phyloP scores from a whole-genome alignment of 2,329 filamentous ascomycete species.

The Venturia nashicola region DNA sequence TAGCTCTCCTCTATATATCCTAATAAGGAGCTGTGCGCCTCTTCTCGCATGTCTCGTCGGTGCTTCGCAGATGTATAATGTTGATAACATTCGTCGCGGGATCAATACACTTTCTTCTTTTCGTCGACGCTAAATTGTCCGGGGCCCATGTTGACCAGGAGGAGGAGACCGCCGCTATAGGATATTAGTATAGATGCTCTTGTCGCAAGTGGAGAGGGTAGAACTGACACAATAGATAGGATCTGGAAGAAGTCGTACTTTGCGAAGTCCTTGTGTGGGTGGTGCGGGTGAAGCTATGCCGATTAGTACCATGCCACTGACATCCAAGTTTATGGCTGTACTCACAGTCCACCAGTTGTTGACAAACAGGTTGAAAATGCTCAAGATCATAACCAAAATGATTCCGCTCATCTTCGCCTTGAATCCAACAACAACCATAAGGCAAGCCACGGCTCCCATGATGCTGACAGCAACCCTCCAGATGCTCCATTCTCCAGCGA shows the following conservation, averaged over 20 bases:
- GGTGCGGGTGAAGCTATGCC: constrained; percentile 78
- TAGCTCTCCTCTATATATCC: not conserved
- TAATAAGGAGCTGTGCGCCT: not conserved
- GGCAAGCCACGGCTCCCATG: constrained; percentile 77
- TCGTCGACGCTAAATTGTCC: constrained; percentile 97
- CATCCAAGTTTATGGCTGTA: constrained; percentile 13
- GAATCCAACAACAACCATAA: constrained; percentile 99
- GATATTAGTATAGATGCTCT: constrained; percentile 15
- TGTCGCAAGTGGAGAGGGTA: constrained; percentile 8
- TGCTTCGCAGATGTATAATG: not conserved
- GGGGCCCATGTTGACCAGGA: constrained; percentile 96
- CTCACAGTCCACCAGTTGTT: constrained; percentile 99
- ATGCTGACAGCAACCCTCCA: constrained; percentile 77
- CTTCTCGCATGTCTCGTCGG: not conserved
- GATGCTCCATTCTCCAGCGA: constrained; percentile 84
- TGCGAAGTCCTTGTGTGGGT: constrained; percentile 99
- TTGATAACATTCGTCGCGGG: not conserved
- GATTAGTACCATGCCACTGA: constrained; percentile 11
- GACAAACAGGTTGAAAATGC: constrained; percentile 90
- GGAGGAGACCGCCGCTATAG: constrained; percentile 67
- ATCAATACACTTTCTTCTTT: constrained; percentile 99
- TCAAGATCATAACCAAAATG: constrained; percentile 86
- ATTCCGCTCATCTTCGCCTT: constrained; percentile 99
- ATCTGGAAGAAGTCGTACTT: constrained; percentile 99
- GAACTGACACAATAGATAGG: constrained; percentile 76